A percentile compares a stretch with the other conserved stretches of the same genome.
phyloP scores from a whole-genome alignment of 768 basidiomycete species.

The Psilocybe tampanensis region DNA sequence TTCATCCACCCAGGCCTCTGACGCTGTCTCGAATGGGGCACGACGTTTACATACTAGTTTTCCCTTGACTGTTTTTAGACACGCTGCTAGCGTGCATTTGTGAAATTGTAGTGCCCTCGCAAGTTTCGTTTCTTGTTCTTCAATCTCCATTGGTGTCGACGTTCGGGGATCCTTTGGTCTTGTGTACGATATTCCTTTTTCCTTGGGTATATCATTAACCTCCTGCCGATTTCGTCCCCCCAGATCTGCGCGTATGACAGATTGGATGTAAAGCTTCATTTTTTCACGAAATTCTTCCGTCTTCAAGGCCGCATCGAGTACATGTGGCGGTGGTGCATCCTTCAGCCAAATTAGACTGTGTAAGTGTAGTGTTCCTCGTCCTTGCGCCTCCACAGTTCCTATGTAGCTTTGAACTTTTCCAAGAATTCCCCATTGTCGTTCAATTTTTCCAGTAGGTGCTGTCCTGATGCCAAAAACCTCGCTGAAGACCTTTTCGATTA shows the following conservation, averaged over 20 bases:
- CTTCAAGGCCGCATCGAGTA: conserved; percentile 19
- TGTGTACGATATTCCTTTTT: conserved; percentile 30
- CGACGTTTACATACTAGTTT: conserved; percentile 33
- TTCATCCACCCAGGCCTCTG: conserved; percentile 24
- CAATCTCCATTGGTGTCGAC: neutral
- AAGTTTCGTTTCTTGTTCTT: conserved; percentile 19
- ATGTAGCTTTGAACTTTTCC: conserved; percentile 34
- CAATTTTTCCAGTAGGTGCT: conserved; percentile 9
- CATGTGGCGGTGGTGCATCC: conserved; percentile 31
- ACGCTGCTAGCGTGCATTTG: conserved; percentile 25
- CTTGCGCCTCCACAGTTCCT: conserved; percentile 43
- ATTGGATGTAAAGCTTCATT: conserved; percentile 26
- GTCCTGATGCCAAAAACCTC: conserved; percentile 31
- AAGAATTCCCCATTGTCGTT: conserved; percentile 31
- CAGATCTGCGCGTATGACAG: conserved; percentile 28
- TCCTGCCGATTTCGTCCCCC: conserved; percentile 24
- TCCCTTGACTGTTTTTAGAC: conserved; percentile 20
- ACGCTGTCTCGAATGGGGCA: conserved; percentile 28
- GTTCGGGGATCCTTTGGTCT: conserved; percentile 35
- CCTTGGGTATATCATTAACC: conserved; percentile 17
- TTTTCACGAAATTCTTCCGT: neutral
- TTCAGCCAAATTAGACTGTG: conserved; percentile 37
- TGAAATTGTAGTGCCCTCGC: conserved; percentile 35
- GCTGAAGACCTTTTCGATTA: conserved; percentile 37
- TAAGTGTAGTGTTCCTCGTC: conserved; percentile 33